phyloP scores from a whole-genome alignment of 1,284 basidiomycete species.

The Microbotryomycetes sp. region DNA sequence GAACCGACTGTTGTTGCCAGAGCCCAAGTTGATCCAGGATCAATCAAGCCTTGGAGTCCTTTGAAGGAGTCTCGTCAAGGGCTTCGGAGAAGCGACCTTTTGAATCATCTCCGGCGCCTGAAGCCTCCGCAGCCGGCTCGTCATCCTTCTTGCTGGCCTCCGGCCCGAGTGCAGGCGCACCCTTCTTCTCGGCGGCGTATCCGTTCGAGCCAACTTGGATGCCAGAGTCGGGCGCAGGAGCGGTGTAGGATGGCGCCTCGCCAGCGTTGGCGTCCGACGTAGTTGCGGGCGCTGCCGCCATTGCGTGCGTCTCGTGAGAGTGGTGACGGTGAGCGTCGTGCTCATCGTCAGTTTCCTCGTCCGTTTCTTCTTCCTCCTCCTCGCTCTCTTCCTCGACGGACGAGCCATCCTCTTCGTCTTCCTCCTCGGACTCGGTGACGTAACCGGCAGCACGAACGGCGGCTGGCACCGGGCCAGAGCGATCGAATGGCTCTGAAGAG shows the following conservation, averaged over 20 bases:
- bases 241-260: constrained; percentile 41
- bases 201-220: constrained; percentile 58
- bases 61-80: not conserved
- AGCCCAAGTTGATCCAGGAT: too few species aligned
- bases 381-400: constrained; percentile 68
- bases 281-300: constrained; percentile 37
- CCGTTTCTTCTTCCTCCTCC: constrained; percentile 46
- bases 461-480: constrained; percentile 84
- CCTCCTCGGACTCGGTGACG: constrained; percentile 57
- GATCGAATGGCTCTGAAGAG: constrained; percentile 86
- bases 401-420: constrained; percentile 60
- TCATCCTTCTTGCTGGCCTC: not conserved
- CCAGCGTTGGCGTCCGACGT: not conserved
- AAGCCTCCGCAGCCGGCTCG: too few species aligned
- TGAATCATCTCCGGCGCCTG: not conserved
- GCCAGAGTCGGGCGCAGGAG: constrained; percentile 39
- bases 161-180: not conserved
- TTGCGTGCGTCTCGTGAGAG: constrained; percentile 39
- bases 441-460: constrained; percentile 86
- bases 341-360: constrained; percentile 45
- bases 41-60: not conserved
- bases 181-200: constrained; percentile 45
- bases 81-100: not conserved
- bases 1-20: too few species aligned
- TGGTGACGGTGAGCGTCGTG: constrained; percentile 34